These are phyloP conservation scores for Dicorynia guianensis DNA, from an alignment of 306 rosid species.

Conservation along the genomic window DNA sequence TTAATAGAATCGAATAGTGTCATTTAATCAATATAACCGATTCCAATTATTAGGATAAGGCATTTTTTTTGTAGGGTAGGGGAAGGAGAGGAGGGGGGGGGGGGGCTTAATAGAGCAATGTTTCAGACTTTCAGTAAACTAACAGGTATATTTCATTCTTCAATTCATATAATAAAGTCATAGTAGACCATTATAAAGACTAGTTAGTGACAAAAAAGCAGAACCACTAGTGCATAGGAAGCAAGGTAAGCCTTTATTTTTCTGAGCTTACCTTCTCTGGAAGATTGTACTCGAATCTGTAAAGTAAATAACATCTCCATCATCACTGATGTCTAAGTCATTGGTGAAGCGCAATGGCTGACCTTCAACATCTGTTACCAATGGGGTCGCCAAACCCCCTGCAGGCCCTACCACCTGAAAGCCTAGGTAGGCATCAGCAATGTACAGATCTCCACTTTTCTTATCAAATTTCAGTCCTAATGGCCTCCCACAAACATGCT, in stretches of 20 bases:
- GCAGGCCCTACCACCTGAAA: constrained; percentile 80
- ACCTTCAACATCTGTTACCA: constrained; percentile 77
- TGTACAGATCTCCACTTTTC: constrained; percentile 81
- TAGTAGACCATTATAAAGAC: constrained; percentile 3
- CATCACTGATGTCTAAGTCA: constrained; percentile 81
- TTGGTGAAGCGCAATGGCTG: constrained; percentile 78
- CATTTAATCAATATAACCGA: no score
- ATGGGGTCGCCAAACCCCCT: constrained; percentile 82
- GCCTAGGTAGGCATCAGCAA: constrained; percentile 93
- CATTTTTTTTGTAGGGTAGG: no score
- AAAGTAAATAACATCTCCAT: constrained; percentile 73
- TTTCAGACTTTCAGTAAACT: not conserved
- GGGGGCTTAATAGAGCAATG: constrained; percentile 11
- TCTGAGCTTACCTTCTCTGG: constrained; percentile 74
- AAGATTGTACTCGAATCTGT: constrained; percentile 73
- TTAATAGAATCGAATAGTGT: no score
- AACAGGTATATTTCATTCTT: constrained; percentile 24
- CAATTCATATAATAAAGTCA: constrained; percentile 23
- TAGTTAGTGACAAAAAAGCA: constrained; percentile 29
- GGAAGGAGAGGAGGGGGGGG: not conserved
- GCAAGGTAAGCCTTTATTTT: constrained; percentile 1
- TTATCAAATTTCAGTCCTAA: constrained; percentile 77
- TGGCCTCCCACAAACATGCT: constrained; percentile 93
- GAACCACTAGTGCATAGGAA: not conserved
- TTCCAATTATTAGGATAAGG: no score